phyloP scores from a whole-genome alignment of 495 filamentous ascomycete species.

The Xylaria venustula region DNA sequence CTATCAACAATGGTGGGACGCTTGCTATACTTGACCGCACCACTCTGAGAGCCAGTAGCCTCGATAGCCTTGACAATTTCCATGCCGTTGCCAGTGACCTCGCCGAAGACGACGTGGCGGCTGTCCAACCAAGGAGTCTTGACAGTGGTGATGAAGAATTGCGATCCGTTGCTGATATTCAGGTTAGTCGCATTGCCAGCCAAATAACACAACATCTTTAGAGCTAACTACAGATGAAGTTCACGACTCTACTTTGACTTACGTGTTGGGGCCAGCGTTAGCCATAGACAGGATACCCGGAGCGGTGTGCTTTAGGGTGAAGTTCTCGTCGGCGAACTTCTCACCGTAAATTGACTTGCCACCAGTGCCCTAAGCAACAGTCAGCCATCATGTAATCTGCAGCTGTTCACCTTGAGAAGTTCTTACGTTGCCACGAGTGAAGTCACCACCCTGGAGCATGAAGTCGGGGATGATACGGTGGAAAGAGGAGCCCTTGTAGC shows the following conservation, averaged over 20 bases:
- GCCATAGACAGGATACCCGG: constrained; percentile 77
- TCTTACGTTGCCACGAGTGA: constrained; percentile 89
- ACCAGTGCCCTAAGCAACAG: constrained; percentile 65
- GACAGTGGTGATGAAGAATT: constrained; percentile 78
- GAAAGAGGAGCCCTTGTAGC: constrained; percentile 79
- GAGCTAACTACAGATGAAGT: not conserved
- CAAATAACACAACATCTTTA: constrained; percentile 1
- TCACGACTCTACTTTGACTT: constrained; percentile 28
- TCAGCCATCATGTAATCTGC: constrained; percentile 15
- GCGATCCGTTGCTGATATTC: constrained; percentile 62
- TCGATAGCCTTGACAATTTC: constrained; percentile 70
- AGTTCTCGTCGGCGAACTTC: constrained; percentile 84
- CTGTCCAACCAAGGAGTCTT: constrained; percentile 72
- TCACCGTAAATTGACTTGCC: constrained; percentile 87
- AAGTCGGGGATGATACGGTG: constrained; percentile 95
- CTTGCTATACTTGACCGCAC: constrained; percentile 59
- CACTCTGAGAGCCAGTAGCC: constrained; percentile 62
- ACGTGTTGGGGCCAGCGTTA: constrained; percentile 79
- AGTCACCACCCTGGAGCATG: constrained; percentile 99
- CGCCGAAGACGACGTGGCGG: constrained; percentile 80
- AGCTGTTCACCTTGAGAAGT: not conserved
- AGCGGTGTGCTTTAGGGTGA: constrained; percentile 60
- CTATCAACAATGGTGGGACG: constrained; percentile 66
- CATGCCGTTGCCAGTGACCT: constrained; percentile 64
- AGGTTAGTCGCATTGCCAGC: constrained; percentile 4